Percentiles rank a stretch among this genome's conserved stretches.
These are phyloP conservation scores for Kluyveromyces dobzhanskii DNA, from an alignment of 805 yeast genomes.

Conservation along the genomic window DNA sequence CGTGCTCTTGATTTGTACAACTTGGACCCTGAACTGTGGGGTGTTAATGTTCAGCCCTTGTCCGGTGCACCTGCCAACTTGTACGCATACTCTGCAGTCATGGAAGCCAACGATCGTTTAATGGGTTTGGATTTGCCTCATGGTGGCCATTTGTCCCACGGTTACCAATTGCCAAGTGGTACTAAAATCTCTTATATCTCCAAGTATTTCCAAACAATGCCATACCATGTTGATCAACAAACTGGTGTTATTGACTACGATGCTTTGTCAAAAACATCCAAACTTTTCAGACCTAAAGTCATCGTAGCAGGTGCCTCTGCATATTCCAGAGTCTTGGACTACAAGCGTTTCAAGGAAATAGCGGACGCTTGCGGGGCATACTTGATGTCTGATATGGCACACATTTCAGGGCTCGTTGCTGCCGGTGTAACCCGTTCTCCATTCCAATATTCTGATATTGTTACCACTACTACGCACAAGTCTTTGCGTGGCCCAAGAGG, in stretches of 20 bases:
- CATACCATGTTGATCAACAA: conserved; percentile 76
- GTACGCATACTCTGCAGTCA: conserved; percentile 80
- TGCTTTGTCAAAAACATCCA: conserved; percentile 70
- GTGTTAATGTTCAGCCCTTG: conserved; percentile 92
- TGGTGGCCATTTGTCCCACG: conserved; percentile 97
- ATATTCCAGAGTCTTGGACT: conserved; percentile 84
- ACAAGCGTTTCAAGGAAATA: conserved; percentile 80
- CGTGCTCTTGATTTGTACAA: conserved; percentile 83
- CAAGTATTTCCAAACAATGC: conserved; percentile 96
- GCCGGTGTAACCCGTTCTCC: conserved; percentile 94
- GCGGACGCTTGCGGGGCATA: conserved; percentile 93
- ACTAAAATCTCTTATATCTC: conserved; percentile 88
- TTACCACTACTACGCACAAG: conserved; percentile 96
- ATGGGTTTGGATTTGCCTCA: conserved; percentile 98
- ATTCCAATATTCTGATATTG: conserved; percentile 87
- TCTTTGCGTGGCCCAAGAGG: conserved; percentile 99
- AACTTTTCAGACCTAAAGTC: conserved; percentile 86
- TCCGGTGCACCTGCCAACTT: conserved; percentile 97
- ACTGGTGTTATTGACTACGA: conserved; percentile 94
- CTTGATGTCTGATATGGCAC: conserved; percentile 93
- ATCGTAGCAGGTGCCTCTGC: conserved; percentile 98
- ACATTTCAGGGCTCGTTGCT: conserved; percentile 90
- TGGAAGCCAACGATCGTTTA: conserved; percentile 84
- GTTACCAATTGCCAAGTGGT: conserved; percentile 78
- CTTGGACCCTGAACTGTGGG: conserved; percentile 79